Evolutionary conservation across 1,139 yeast genomes (phyloP), one percentile per base, ranked within the genome.

Genomic region (Debaryomycetaceae sp.): DNA sequence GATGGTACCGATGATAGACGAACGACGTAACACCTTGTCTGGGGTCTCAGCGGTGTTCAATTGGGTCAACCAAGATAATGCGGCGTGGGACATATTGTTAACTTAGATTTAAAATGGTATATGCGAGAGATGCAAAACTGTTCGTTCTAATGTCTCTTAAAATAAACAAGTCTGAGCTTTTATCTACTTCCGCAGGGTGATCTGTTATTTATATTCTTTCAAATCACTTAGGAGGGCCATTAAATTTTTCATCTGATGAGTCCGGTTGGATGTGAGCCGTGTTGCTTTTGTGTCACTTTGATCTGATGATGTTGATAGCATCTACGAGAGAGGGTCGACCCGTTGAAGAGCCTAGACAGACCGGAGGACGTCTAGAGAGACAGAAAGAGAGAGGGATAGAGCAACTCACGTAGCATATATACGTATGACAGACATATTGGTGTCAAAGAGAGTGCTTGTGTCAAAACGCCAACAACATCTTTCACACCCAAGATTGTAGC

Each of bases 1-100:
- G 70, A 93, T 93, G 59, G 99, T 93, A 67, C 99, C 97, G 63
- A 93, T 91, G 73, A 93, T 93, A 51, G 98, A 86, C 49, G 97
- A 86, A 71, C 97, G 89, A 76, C 99, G 93, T 68, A 81, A 78
- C 66, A 83, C 84, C 70, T 83, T 80, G 67, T 87, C 88, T 50
- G 97, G 96, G 60, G 89, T 83, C 57, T 78, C 80, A 53, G 80
- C 70, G 59, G 85, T 81, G 74, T 93, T 85, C 66, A 93, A 81
- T 59, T 82, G 72, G 59, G 91, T 80, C 72, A 93, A 82, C 98
- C 99, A 93, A 54, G 68, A 57, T 60, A 75, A 64, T 45, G 77
- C 56, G 17, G 68, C 58, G 50, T 62, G 51, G 36, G 70, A 63
- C 70, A 65, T 65, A 35, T 44, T 35, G 20, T 7, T 6, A 42